phyloP scores from a whole-genome alignment of 306 rosid species.

The Albizia julibrissin region DNA sequence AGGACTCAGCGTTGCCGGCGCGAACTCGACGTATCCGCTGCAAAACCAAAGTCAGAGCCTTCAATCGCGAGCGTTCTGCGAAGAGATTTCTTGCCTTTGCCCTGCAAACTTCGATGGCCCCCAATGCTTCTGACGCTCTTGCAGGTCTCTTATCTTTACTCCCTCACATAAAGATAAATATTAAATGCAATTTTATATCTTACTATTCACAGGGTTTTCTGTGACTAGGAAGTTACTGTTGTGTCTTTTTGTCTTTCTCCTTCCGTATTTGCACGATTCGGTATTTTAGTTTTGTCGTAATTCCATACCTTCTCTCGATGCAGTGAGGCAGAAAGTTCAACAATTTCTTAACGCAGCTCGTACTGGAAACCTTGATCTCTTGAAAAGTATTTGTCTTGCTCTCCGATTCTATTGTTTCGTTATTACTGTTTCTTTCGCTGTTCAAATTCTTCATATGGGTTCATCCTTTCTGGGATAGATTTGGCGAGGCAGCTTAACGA shows the following conservation, averaged over 20 bases:
- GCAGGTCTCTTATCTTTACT: conserved; percentile 48
- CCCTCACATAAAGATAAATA: neutral
- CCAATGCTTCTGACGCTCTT: conserved; percentile 87
- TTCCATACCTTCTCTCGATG: conserved; percentile 15
- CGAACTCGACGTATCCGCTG: neutral
- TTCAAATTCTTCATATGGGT: conserved; percentile 8
- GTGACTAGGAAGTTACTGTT: neutral
- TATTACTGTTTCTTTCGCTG: neutral
- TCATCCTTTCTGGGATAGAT: conserved; percentile 40
- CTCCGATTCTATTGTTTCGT: neutral
- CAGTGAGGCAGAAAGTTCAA: conserved; percentile 86
- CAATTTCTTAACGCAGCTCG: conserved; percentile 82
- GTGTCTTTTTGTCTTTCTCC: neutral
- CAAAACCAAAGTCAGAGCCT: neutral
- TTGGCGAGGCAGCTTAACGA: conserved; percentile 77
- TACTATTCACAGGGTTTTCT: neutral
- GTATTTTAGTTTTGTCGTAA: neutral
- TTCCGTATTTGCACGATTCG: neutral
- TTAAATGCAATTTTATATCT: neutral
- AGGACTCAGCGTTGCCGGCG: neutral
- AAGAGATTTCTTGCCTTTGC: neutral
- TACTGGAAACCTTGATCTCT: conserved; percentile 74
- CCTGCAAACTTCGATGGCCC: conserved; percentile 48
- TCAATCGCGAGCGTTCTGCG: neutral
- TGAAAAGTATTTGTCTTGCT: conserved; percentile 57